These are phyloP conservation scores for Sclerotinia subarctica DNA, from an alignment of 2,329 filamentous ascomycete genomes.

Conservation along the genomic window DNA sequence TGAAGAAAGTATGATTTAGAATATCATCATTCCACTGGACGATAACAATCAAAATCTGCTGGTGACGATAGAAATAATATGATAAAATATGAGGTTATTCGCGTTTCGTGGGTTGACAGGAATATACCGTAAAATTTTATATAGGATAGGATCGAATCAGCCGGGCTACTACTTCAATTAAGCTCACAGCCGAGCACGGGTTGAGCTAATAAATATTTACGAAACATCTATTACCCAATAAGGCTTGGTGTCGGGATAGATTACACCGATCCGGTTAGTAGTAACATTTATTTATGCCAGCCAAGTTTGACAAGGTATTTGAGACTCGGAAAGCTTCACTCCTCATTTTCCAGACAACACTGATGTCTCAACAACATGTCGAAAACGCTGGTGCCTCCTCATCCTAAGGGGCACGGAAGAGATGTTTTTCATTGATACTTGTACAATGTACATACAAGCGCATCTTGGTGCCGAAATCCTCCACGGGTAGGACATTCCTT, in stretches of 20 bases:
- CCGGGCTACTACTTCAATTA: too few relatives aligned
- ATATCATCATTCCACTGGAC: not conserved
- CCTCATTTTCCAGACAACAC: constrained; percentile 14
- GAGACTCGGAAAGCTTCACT: constrained; percentile 19
- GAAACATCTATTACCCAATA: not conserved
- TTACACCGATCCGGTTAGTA: not conserved
- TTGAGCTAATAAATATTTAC: too few relatives aligned
- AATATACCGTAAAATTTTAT: too few relatives aligned
- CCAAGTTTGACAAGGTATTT: constrained; percentile 3
- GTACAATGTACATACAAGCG: not conserved
- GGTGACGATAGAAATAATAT: not conserved
- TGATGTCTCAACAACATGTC: constrained; percentile 1
- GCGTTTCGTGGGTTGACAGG: not conserved
- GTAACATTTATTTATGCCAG: not conserved
- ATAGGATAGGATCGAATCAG: too few relatives aligned
- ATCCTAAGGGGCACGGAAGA: not conserved
- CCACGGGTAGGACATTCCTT: not conserved
- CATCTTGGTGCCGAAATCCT: not conserved
- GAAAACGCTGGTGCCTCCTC: not conserved
- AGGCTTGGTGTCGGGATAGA: not conserved
- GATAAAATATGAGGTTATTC: constrained; percentile 6
- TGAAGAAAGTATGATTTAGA: not conserved
- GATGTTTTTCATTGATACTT: not conserved
- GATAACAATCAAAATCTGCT: not conserved
- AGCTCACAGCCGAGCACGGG: too few relatives aligned